Percentiles rank a stretch among this genome's conserved stretches.
phyloP scores from a whole-genome alignment of 208 protist genomes.

The Trypanosoma mega region DNA sequence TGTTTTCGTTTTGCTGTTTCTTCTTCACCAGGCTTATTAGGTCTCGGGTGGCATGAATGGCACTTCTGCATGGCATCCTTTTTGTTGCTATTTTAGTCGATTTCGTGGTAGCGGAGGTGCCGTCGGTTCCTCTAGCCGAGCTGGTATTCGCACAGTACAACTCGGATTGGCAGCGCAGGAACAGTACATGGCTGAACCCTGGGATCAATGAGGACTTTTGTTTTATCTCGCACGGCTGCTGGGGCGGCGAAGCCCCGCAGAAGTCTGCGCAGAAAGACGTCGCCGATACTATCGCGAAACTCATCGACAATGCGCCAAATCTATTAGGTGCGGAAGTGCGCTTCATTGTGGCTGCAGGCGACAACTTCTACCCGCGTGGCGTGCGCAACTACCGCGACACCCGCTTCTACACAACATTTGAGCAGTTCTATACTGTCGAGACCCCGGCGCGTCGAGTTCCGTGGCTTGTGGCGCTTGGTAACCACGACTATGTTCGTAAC shows the following conservation, averaged over 20 bases:
- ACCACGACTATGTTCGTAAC: conserved; percentile 46
- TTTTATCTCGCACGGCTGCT: conserved; percentile 42
- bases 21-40: not conserved
- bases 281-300: conserved; percentile 18
- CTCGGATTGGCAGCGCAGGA: not conserved
- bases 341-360: conserved; percentile 45
- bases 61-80: not conserved
- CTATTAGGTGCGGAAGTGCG: conserved; percentile 12
- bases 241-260: conserved; percentile 29
- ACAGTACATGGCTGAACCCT: not conserved
- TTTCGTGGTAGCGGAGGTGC: not conserved
- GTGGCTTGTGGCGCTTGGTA: conserved; percentile 45
- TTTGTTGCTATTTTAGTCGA: not conserved
- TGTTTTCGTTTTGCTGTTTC: not conserved
- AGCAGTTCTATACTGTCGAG: conserved; percentile 25
- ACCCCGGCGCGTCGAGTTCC: conserved; percentile 21
- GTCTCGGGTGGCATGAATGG: not conserved
- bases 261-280: conserved; percentile 19
- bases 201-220: conserved; percentile 23
- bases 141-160: conserved; percentile 17
- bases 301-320: conserved; percentile 8
- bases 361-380: conserved; percentile 48
- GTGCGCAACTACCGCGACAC: conserved; percentile 20
- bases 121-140: conserved; percentile 14
- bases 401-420: conserved; percentile 36